Base-by-base conservation (phyloP, 2,329 filamentous ascomycete species). In the Penicillium brasilianum region DNA sequence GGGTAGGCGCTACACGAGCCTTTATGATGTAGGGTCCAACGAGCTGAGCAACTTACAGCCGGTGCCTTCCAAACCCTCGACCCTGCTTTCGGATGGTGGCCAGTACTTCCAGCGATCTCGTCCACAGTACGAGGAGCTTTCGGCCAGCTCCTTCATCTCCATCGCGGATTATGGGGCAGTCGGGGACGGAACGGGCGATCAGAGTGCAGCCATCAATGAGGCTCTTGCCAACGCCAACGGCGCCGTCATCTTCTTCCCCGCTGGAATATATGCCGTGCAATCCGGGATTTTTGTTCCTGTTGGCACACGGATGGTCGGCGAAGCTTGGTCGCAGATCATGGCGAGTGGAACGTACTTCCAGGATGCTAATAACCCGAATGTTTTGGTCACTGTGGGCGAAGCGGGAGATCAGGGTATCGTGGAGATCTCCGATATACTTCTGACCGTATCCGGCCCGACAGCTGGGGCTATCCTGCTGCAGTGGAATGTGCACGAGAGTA, bases 301-400 rank as follows among this genome's bases (percentile, higher is more conserved):
- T 6, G 57, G 57, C n/a, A 22, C 50, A n/a, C 53, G 37, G 36
- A 25, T 59, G 18, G 57, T 59, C 16, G 57, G 57, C 7, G 57
- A 59, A 30, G 57, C 41, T 20, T 59, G 48, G 18, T 49, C 50
- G 14, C 36, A 49, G 22, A 59, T 59, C 43, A 59, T 59, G 57
- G 44, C 39, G 4, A 55, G 41, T 20, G 57, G 57, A 16, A 48
- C 25, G 30, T 55, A 55, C 32, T 59, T 59, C n/a, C 39, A 48
- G 25, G 48, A 59, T 20, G 46, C 46, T 13, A 39, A 30, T 32
- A 39, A 30, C 34, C 57, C 57, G 14, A 51, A 49, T 18, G 39
- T 44, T 32, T 22, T 59, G 14, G 44, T 59, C 46, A 36, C 20
- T 5, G 57, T 59, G 28, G 57, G 57, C 18, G 36, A 34, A 8